Conservation (phyloP, 2,329 filamentous ascomycete genomes). For the Fusarium odoratissimum region DNA sequence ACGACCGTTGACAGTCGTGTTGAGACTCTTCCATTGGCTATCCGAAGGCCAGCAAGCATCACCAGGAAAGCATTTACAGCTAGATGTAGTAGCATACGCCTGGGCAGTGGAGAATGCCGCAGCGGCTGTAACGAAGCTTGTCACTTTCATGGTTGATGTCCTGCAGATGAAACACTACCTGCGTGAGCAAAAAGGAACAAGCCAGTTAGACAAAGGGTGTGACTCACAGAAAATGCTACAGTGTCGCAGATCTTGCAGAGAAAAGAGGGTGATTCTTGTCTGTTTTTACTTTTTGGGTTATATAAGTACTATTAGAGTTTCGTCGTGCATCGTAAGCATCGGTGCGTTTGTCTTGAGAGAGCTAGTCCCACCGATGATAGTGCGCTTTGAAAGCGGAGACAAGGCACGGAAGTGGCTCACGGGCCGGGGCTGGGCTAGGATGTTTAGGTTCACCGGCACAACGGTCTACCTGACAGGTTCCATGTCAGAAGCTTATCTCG, state of each 20-base stretch:
- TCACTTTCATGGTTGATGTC: conserved; percentile 10
- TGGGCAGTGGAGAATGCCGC: background rate
- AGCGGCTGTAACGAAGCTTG: background rate
- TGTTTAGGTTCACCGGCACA: background rate
- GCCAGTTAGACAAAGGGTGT: background rate
- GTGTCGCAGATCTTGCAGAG: background rate
- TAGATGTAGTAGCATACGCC: background rate
- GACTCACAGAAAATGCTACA: conserved; percentile 1
- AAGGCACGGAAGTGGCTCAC: background rate
- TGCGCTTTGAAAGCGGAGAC: background rate
- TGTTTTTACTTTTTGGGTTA: background rate
- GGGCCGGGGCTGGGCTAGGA: background rate
- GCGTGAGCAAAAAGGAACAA: background rate
- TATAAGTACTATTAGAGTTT: conserved; percentile 5
- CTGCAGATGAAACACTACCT: background rate
- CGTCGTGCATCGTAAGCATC: background rate
- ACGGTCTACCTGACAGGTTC: background rate
- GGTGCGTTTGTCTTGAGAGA: background rate
- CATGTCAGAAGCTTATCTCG: background rate
- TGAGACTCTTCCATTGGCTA: conserved; percentile 60
- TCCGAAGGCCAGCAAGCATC: conserved; percentile 64
- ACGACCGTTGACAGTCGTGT: conserved; percentile 61
- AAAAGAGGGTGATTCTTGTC: background rate
- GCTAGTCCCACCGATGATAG: background rate
- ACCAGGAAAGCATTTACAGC: conserved; percentile 57